A percentile compares a stretch with the other conserved stretches of the same genome.
Evolutionary conservation across 805 yeast species (phyloP).

Genomic region (Candida patagonica): DNA sequence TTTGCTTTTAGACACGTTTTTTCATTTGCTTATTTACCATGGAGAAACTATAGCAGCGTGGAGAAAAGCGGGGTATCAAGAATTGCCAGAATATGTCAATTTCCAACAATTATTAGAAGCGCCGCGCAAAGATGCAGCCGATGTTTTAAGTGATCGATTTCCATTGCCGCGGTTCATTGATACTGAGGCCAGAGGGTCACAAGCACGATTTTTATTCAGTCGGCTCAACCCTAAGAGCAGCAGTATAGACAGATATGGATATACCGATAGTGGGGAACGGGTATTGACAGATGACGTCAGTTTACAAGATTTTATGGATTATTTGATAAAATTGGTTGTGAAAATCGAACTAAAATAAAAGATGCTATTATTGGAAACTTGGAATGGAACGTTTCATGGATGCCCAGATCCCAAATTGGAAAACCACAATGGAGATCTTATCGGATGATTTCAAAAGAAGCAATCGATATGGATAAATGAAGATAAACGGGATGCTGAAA

Average conservation of each 20-base stretch:
- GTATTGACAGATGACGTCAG: constrained; percentile 92
- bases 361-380: not conserved
- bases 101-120: constrained; percentile 73
- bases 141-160: constrained; percentile 77
- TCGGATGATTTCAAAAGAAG: too few relatives aligned
- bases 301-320: constrained; percentile 83
- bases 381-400: not conserved
- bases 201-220: constrained; percentile 86
- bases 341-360: constrained; percentile 7
- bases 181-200: constrained; percentile 93
- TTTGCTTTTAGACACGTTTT: constrained; percentile 79
- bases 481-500: too few relatives aligned
- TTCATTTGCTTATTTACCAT: constrained; percentile 85
- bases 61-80: constrained; percentile 87
- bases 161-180: constrained; percentile 93
- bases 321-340: constrained; percentile 78
- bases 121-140: constrained; percentile 85
- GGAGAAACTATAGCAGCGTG: constrained; percentile 89
- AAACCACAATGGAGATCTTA: too few relatives aligned
- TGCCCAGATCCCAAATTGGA: not conserved
- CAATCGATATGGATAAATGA: too few relatives aligned
- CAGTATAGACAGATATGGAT: constrained; percentile 30
- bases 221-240: constrained; percentile 80
- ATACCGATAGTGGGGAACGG: constrained; percentile 43
- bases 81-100: constrained; percentile 73